Evolutionary conservation across 192 early-diverging fungal species (phyloP).

Genomic region (Gaertneriomyces sp.): DNA sequence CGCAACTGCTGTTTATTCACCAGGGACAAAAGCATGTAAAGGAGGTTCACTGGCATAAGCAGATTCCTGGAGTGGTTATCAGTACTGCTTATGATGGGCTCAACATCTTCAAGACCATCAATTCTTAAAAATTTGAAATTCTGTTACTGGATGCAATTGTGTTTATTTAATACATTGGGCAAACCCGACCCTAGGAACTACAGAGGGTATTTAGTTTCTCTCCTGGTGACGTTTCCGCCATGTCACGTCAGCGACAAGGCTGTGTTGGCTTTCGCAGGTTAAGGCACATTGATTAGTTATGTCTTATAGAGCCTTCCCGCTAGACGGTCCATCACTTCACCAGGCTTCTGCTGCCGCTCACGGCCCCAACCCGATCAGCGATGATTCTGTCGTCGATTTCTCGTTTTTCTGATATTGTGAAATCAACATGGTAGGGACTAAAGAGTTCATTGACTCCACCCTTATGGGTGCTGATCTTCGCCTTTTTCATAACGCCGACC

Average conservation of each 20-base stretch:
- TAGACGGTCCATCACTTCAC: constrained; percentile 23
- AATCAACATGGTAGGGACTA: constrained; percentile 36
- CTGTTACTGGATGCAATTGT: too few relatives aligned
- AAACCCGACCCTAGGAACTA: too few relatives aligned
- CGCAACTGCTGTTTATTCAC: constrained; percentile 80
- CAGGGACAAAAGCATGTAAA: constrained; percentile 93
- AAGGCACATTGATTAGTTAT: too few relatives aligned
- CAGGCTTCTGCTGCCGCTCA: constrained; percentile 34
- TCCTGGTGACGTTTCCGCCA: too few relatives aligned
- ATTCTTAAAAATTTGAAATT: constrained; percentile 27
- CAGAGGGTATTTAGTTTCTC: too few relatives aligned
- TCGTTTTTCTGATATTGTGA: constrained; percentile 31
- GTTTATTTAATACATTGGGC: too few relatives aligned
- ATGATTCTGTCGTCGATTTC: constrained; percentile 35
- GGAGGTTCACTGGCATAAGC: constrained; percentile 95
- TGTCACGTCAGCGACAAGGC: too few relatives aligned
- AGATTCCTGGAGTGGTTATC: constrained; percentile 85
- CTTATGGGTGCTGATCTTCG: constrained; percentile 42
- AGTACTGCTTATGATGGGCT: constrained; percentile 85
- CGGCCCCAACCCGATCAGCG: constrained; percentile 20
- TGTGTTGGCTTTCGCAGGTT: too few relatives aligned
- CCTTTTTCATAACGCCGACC: constrained; percentile 40
- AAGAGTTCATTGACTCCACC: constrained; percentile 32
- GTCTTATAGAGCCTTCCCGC: too few relatives aligned
- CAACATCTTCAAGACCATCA: constrained; percentile 98